Evolutionary conservation across 495 filamentous ascomycete genomes (phyloP), one percentile per base, ranked within the genome.

Genomic region (Penicillium cinerascens): DNA sequence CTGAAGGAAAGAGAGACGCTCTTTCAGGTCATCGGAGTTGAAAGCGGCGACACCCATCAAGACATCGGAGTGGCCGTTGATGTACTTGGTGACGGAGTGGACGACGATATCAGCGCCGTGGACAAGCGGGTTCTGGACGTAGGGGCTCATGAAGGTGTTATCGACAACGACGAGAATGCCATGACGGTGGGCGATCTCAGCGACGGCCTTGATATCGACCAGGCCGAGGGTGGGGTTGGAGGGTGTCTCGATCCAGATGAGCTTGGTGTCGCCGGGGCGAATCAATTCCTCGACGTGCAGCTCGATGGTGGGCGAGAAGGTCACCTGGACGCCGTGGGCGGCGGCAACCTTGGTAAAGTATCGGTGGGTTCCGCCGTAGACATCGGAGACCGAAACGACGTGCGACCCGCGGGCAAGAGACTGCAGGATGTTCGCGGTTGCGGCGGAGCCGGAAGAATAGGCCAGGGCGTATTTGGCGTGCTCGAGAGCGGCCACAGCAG

Each of bases 61-160:
- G n/a, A 99, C 93, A 67, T 99, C 92, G 10, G 82, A 86, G 73
- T 99, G 93, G 6, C 93, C 93, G 66, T 99, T 99, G 70, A 99
- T 97, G 73, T 97, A 99, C 71, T 99, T 99, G 7, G 93, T 99
- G n/a, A 99, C 93, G 36, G 87, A 92, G 77, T 99, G 93, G n/a
- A 97, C 85, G 39, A 97, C 93, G 42, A 99, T 91, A 65, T 99
- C 95, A 33, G 93, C 93, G 60, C 93, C 93, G 71, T 95, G 90
- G 59, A 91, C 83, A 22, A 99, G 79, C 2, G 93, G 93, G 68
- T 97, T 97, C 71, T 99, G 93, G 21, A 97, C 79, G 66, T 97
- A 99, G 22, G 93, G 93, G 54, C 84, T 89, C 61, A 99, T 74
- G 77, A 99, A 99, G 2, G 93, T 99, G 77, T 99, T 99, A 73